Evolutionary conservation across 108 stramenopile species (phyloP), one percentile per base, ranked within the genome.

Genomic region (Fistulifera pelliculosa): DNA sequence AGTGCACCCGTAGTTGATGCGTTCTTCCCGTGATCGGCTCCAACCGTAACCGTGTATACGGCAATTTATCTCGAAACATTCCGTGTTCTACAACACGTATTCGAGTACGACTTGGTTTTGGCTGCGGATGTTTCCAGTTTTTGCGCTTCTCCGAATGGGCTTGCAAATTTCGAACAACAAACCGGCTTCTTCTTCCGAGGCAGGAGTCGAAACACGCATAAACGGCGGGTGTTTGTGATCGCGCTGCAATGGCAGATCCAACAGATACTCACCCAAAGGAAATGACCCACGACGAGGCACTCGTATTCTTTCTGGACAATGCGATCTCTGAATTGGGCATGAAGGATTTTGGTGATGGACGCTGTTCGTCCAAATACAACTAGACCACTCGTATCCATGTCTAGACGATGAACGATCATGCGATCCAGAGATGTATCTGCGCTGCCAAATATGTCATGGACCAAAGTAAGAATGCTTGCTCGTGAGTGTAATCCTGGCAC

Each of bases 1-100:
- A 83, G 60, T 93, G 92, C 8, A 89, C 83, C 40, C 86, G 75
- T 21, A 93, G 65, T 71, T 93, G 92, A 71, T 93, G 92, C 14
- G 85, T 93, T 49, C 92, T 50, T 21, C 87, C 88, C 2, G 88
- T 79, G 12, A 71, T 56, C 23, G 83, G 83, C 12, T 48, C 65
- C 56, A 85, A 60, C 35, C 45, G 42, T 0, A 91, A 56, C 28
- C 81, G 65, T 45, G 89, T 91, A 10, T 84, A 83, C 3, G 77
- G 73, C 43, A 78, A 53, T 13, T 41, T 40, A 15, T 40, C 13
- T 2, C 14, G 50, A 24, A 67, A 17, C 50, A 70, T 66, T 39
- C 60, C 66, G 56, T 77, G 49, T 52, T 64, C 27, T 52, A 61
- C 18, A 84, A 47, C n/a, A 91, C 61, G 52, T 53, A 86, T 78